Evolutionary conservation across 345 rosid genomes (phyloP).

Genomic region (Linum lewisii): DNA sequence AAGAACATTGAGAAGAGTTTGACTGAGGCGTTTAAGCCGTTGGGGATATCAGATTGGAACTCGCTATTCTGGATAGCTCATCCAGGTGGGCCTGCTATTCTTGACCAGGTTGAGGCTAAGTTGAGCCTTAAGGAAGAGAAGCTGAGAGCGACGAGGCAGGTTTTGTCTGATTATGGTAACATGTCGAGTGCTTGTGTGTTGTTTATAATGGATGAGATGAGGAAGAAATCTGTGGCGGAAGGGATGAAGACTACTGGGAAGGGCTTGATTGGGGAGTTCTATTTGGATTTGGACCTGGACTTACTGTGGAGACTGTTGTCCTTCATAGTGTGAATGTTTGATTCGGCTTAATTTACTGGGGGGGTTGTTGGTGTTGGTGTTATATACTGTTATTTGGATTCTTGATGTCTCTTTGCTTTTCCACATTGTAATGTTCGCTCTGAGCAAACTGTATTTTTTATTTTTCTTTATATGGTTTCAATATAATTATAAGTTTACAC

Average conservation of each 20-base stretch:
- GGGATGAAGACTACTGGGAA: slow-evolving; percentile 2
- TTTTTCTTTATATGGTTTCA: no score
- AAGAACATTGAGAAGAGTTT: slow-evolving; percentile 5
- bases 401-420: not conserved
- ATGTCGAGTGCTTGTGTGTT: slow-evolving; percentile 3
- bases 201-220: slow-evolving; percentile 4
- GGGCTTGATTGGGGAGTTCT: slow-evolving; percentile 5
- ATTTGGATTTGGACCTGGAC: slow-evolving; percentile 3
- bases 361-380: not conserved
- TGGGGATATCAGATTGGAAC: slow-evolving; percentile 6
- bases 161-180: not conserved
- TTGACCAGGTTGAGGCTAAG: slow-evolving; percentile 3
- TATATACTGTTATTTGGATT: not conserved
- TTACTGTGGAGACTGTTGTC: slow-evolving; percentile 4
- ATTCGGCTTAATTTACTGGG: not conserved
- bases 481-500: no score
- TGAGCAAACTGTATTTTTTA: no score
- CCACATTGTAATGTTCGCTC: no score
- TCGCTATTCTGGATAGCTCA: slow-evolving; percentile 1
- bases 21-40: not conserved
- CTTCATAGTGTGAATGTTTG: slow-evolving; percentile 1
- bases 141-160: slow-evolving; percentile 2
- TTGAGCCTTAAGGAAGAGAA: slow-evolving; percentile 1
- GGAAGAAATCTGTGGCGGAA: slow-evolving; percentile 1
- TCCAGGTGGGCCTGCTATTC: not conserved